Evolutionary conservation across 306 rosid species (phyloP), one percentile per base, ranked within the genome.

Genomic region (Cicer bijugum): DNA sequence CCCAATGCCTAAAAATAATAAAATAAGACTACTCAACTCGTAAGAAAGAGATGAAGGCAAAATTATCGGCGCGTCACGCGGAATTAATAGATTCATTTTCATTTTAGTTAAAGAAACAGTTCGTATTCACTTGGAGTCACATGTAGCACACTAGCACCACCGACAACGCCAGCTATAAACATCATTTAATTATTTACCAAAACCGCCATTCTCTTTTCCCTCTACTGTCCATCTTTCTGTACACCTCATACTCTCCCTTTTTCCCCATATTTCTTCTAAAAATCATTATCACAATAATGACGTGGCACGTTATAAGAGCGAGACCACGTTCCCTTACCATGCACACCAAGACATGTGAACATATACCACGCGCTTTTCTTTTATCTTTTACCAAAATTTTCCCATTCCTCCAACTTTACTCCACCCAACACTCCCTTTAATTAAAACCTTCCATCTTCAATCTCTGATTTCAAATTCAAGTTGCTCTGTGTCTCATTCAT

Each of bases 81-180:
- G 75, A n/a, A 33, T 16, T 42, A 62, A 53, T 67, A 52, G 48
- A 63, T 55, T 0, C 47, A 51, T 14, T 2, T 5, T 45, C 50
- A 4, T 45, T 14, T 28, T 57, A 56, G 5, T 9, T 2, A 23
- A 1, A 46, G 8, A 15, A 45, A 74, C 52, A 52, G 72, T 71
- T 75, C 67, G 59, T 47, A 46, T 68, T 19, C 73, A 43, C 1
- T 51, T 12, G 10, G 17, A 11, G 23, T 74, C 76, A 81, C 87
- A 84, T 84, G 84, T 0, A 47, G 35, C 85, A 19, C 20, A 19
- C 20, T 19, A 19, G 20, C 17, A 16, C 17, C 20, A 77, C 87
- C 87, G 82, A 80, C 85, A 77, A 6, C 33, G 78, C 83, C 87
- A 84, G 84, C 87, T 77, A 53, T 66, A 45, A n/a, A 51, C 2